Base-by-base conservation (phyloP, 2,329 filamentous ascomycete genomes). In the Malbranchea zuffiana region DNA sequence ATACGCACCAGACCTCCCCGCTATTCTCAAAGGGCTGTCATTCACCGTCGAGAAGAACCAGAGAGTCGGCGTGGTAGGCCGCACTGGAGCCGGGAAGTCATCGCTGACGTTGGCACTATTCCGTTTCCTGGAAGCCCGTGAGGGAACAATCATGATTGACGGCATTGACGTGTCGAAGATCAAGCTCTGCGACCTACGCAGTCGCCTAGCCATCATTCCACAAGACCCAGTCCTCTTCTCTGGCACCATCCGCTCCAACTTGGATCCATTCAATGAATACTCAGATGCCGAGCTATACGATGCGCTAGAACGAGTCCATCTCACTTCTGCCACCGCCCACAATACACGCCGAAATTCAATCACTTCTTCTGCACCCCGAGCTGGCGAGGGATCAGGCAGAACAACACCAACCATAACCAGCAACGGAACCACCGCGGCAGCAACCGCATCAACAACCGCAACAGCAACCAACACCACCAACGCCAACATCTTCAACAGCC, bases 141-240 rank as follows among this genome's bases (percentile, higher is more conserved):
- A 74, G 8, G 82, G 82, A 6, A 71, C 60, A 10, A 77, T 87
- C 43, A 54, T 66, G 40, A 80, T 88, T 43, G 82, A 87, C 48
- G 81, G 80, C 0, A 47, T 84, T 8, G 80, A 87, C 50, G 82
- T 86, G 35, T 78, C 79, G 15, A 79, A 73, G 49, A 73, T 87
- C 49, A 73, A 72, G 37, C 67, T 87, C 0, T 69, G 80, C 39
- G 75, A 80, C 38, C 64, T 90, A 7, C 73, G 83, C 16, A 78
- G 74, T n/a, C 70, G 81, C 0, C 60, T 90, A 0, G 80, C 81
- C 24, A 87, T 90, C 47, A 88, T 90, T 37, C 82, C 83, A 1
- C 80, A 86, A 60, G 82, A 88, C 47, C 82, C 83, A 0, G 81
- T 87, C 1, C 68, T 90, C 5, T 88, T 90, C 60, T 82, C 78